Evolutionary conservation across 2,329 filamentous ascomycete genomes (phyloP).

Genomic region (Hymenoscyphus salicellus): DNA sequence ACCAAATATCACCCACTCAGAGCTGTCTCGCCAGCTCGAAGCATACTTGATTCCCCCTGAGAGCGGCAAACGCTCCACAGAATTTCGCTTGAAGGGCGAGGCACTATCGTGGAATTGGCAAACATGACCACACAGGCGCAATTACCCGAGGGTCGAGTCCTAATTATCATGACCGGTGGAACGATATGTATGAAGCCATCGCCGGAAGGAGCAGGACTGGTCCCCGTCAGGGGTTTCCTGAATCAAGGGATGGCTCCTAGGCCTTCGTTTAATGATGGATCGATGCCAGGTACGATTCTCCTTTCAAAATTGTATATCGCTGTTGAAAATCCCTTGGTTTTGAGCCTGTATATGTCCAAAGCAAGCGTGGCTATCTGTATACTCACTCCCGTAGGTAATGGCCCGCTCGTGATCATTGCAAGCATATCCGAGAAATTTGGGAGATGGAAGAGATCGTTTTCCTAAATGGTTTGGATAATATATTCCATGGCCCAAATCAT

Average conservation of each 20-base stretch:
- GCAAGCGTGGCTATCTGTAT: too few species aligned
- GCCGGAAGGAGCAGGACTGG: constrained; percentile 62
- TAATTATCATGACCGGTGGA: constrained; percentile 65
- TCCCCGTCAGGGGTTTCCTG: constrained; percentile 60
- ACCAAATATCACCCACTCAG: not conserved
- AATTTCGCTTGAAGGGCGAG: too few species aligned
- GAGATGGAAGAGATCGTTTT: too few species aligned
- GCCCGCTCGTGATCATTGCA: too few species aligned
- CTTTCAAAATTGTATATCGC: not conserved
- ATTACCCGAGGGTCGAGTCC: constrained; percentile 56
- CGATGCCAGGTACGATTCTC: constrained; percentile 41
- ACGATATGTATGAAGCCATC: constrained; percentile 70
- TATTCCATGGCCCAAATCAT: too few species aligned
- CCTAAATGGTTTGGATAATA: too few species aligned
- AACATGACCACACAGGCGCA: constrained; percentile 25
- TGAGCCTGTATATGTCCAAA: too few species aligned
- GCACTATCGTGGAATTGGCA: not conserved
- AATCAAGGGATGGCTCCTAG: constrained; percentile 62
- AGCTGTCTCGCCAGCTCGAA: not conserved
- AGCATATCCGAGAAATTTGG: too few species aligned
- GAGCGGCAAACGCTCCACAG: too few species aligned
- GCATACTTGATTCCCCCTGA: too few species aligned
- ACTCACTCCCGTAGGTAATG: too few species aligned
- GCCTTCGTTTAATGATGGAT: constrained; percentile 67
- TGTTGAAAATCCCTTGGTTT: too few species aligned